Conservation (phyloP, 208 protist species). For the Leishmania major region DNA sequence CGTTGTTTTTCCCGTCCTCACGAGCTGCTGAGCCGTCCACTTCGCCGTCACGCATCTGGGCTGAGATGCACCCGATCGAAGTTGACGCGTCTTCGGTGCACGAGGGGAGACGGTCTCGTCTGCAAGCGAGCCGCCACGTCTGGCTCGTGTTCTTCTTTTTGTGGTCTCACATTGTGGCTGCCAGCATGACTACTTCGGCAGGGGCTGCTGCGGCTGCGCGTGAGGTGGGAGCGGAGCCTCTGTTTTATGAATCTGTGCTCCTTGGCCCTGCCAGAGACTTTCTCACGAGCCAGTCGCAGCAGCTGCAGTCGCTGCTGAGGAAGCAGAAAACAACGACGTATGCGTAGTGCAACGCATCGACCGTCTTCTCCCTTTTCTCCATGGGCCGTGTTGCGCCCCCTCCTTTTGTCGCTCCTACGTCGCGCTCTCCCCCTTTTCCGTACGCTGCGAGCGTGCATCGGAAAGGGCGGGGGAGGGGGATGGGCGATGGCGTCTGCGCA, state of each 20-base stretch:
- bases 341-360: background rate
- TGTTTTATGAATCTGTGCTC: background rate
- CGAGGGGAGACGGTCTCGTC: slow-evolving; percentile 23
- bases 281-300: slow-evolving; percentile 7
- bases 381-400: background rate
- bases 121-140: slow-evolving; percentile 35
- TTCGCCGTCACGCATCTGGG: slow-evolving; percentile 5
- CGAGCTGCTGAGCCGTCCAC: background rate
- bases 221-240: background rate
- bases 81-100: background rate
- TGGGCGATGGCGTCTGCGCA: background rate
- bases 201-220: background rate
- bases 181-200: background rate
- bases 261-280: slow-evolving; percentile 4
- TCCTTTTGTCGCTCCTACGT: background rate
- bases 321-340: background rate
- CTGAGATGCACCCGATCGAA: slow-evolving; percentile 12
- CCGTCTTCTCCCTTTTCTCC: background rate
- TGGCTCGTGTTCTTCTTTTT: slow-evolving; percentile 50
- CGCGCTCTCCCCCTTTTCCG: no score
- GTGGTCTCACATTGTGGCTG: slow-evolving; percentile 36
- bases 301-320: slow-evolving; percentile 3
- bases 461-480: background rate
- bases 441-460: background rate
- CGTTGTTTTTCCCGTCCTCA: slow-evolving; percentile 15